phyloP scores from a whole-genome alignment of 495 filamentous ascomycete species.

The Choiromyces venosus region DNA sequence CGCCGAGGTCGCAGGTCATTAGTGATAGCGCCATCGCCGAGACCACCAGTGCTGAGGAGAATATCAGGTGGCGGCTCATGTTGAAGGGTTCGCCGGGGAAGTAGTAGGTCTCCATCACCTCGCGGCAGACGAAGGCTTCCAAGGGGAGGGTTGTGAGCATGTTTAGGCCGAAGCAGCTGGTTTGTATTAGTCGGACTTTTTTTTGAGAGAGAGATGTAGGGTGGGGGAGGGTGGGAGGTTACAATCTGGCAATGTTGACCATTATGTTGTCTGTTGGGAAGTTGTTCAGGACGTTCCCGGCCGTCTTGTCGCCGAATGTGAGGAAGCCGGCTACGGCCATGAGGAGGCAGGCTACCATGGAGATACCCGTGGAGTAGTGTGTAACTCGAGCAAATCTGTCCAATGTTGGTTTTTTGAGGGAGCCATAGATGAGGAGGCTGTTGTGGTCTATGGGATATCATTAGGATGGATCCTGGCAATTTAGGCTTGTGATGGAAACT shows the following conservation, averaged over 20 bases:
- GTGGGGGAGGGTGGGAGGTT: constrained; percentile 41
- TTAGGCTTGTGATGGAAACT: constrained; percentile 32
- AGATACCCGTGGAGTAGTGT: constrained; percentile 82
- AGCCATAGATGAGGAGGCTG: constrained; percentile 93
- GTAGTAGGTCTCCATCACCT: constrained; percentile 93
- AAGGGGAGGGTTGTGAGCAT: constrained; percentile 96
- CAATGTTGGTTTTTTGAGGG: constrained; percentile 84
- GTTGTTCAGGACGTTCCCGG: constrained; percentile 96
- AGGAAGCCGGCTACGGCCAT: constrained; percentile 90
- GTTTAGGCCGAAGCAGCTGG: constrained; percentile 83
- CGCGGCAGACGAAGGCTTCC: constrained; percentile 93
- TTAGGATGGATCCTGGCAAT: constrained; percentile 23
- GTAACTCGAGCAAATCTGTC: constrained; percentile 89
- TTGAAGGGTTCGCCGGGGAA: constrained; percentile 75
- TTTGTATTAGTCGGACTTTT: background rate
- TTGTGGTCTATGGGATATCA: constrained; percentile 64
- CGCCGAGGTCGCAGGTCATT: constrained; percentile 84
- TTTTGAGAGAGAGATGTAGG: background rate
- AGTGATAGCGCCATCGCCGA: constrained; percentile 70
- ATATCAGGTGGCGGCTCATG: constrained; percentile 75
- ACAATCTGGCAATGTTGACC: constrained; percentile 89
- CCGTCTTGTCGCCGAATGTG: constrained; percentile 82
- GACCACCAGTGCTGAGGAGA: constrained; percentile 73
- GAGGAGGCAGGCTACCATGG: constrained; percentile 77
- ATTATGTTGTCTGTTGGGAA: constrained; percentile 83